phyloP scores from a whole-genome alignment of 345 rosid species.

The Dipteronia dyeriana region DNA sequence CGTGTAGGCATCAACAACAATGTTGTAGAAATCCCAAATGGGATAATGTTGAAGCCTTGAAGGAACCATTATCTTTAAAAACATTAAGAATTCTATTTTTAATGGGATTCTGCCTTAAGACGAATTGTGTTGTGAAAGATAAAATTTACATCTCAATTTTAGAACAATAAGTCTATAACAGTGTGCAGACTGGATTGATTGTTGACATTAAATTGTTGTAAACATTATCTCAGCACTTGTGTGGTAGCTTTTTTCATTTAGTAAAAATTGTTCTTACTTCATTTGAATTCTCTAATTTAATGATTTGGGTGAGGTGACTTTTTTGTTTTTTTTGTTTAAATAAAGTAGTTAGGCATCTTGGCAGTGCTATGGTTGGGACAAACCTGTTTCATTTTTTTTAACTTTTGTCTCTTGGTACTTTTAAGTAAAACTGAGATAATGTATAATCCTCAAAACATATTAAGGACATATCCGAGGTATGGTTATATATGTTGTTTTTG shows the following conservation, averaged over 20 bases:
- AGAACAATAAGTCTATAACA: no score
- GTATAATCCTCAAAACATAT: background rate
- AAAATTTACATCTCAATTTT: background rate
- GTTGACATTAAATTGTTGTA: background rate
- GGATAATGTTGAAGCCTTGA: background rate
- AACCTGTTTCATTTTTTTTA: background rate
- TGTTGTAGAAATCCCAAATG: background rate
- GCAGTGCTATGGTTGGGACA: no score
- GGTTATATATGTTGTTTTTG: no score
- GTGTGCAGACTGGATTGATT: no score
- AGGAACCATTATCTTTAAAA: background rate
- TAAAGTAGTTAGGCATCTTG: background rate
- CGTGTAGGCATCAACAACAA: no score
- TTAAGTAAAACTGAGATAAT: background rate
- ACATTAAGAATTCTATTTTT: background rate
- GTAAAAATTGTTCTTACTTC: background rate
- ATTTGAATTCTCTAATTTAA: background rate
- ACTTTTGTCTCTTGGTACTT: background rate
- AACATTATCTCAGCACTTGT: background rate
- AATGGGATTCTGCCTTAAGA: background rate
- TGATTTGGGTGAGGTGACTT: background rate
- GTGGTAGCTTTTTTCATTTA: background rate
- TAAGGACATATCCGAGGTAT: background rate
- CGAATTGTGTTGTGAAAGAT: no score
- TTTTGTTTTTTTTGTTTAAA: background rate